Base-by-base conservation (phyloP, 176 grass and related monocot species). In the Phragmites australis region DNA sequence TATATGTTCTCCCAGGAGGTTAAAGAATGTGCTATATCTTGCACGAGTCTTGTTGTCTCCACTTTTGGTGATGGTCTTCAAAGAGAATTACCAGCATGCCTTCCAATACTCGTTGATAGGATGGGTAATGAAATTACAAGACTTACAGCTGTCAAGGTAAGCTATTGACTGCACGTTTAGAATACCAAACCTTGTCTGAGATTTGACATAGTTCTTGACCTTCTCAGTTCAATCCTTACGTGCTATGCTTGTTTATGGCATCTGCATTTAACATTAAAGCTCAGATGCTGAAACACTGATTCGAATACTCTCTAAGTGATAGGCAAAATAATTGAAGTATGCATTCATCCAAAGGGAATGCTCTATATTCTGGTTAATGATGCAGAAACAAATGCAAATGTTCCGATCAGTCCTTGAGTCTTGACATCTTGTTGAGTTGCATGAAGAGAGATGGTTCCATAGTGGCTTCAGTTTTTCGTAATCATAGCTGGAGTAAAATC, bases 81-180 rank as follows among this genome's bases (percentile, higher is more conserved):
- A 82, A 95, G 86, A 19, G 92, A 99, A 74, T 79, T 99, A 65
- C 87, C 90, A 4, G 77, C 90, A 43, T 99, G 96, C 79, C 96
- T 99, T 87, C 96, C 96, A 34, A 95, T 99, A 81, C 93, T 99
- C 55, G 96, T 99, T 75, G 96, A 99, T 83, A 91, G 96, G 72
- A 99, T 99, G 96, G 90, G 96, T 79, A 99, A 99, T 84, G 96
- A 99, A 91, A 99, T 99, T 53, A 99, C 96, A 66, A 77, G 96
- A 72, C 96, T 99, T 77, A 99, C 96, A 53, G 82, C 93, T 3
- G 96, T 99, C 61, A 99, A 99, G 90, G 96, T 95, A 85, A 74
- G 55, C 21, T 68, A 18, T 13, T 12, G 5, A 45, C 9, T 29
- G 49, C 30, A 75, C 22, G 2, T 58, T 27, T 29, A 29, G 12